Evolutionary conservation across 768 basidiomycete species (phyloP), one percentile per base, ranked within the genome.

Genomic region (Suillus alpinus): DNA sequence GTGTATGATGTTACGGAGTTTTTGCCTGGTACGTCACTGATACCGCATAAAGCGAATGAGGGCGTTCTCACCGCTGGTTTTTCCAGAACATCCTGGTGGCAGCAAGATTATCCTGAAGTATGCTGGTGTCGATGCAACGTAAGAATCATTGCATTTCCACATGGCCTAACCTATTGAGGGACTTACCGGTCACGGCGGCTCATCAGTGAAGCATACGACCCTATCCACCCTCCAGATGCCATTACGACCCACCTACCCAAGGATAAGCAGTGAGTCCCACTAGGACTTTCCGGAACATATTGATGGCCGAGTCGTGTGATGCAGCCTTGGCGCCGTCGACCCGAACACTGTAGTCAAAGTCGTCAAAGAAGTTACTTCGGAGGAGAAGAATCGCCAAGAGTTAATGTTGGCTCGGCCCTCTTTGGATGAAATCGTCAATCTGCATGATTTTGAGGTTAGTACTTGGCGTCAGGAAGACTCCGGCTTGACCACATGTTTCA

Each of bases 401-500:
- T 82, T 89, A 20, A 69, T 89, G 29, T 75, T 80, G 16, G 80
- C 83, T 26, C 81, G 90, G 56, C 94, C 94, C 9, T 80, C 86
- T 0, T 79, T 97, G 14, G 82, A 82, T 51, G 90, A 91, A 72
- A 87, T 96, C 56, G 78, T 98, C 32, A 95, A 90, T 68, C 74
- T 98, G 68, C 95, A 98, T 73, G 95, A 98, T 73, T 97, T 98
- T 68, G 95, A 98, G 81, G 93, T 88, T 59, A 29, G 76, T 63
- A 23, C 44, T 46, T 9, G 4, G 3, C 9, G 36, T 43, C 4
- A 6, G 36, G 9, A n/a, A 16, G 6, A 46, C 65, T 29, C 44
- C 57, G 41, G 26, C 2, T 44, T 68, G 57, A 67, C 34, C 43
- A n/a, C 1, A 36, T 16, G 31, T n/a, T 20, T 34, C 2, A 37